These are phyloP conservation scores for Didymella exigua DNA, from an alignment of 2,329 filamentous ascomycete species.

Conservation along the genomic window DNA sequence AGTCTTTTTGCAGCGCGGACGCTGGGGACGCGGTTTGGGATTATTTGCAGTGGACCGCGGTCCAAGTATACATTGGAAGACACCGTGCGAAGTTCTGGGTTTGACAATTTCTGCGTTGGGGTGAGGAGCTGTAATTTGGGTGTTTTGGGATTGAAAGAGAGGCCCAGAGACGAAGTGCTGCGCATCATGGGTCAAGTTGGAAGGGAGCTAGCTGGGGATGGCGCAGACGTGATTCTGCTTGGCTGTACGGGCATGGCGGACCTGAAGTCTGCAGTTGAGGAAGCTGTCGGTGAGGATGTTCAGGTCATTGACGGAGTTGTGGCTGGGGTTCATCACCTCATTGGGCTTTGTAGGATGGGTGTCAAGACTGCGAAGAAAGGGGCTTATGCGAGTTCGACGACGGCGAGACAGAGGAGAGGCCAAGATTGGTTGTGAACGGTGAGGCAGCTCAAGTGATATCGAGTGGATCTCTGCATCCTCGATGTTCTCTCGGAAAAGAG, in stretches of 20 bases:
- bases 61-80: slow-evolving; percentile 51
- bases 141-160: slow-evolving; percentile 54
- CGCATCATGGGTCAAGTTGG: slow-evolving; percentile 49
- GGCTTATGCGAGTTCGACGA: slow-evolving; percentile 49
- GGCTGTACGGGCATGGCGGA: slow-evolving; percentile 59
- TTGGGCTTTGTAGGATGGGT: slow-evolving; percentile 54
- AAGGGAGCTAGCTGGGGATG: slow-evolving; percentile 48
- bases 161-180: slow-evolving; percentile 49
- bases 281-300: slow-evolving; percentile 53
- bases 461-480: neutral
- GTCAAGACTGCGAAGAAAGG: slow-evolving; percentile 55
- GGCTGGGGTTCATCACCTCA: slow-evolving; percentile 55
- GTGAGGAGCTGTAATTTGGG: slow-evolving; percentile 51
- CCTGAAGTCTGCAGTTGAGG: slow-evolving; percentile 54
- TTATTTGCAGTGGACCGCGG: slow-evolving; percentile 51
- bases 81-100: slow-evolving; percentile 50
- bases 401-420: slow-evolving; percentile 30
- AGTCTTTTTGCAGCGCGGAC: slow-evolving; percentile 57
- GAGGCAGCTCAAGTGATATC: neutral
- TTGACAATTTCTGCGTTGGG: slow-evolving; percentile 52
- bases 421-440: slow-evolving; percentile 43
- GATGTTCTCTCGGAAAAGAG: too few species aligned
- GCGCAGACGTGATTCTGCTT: slow-evolving; percentile 52
- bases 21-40: slow-evolving; percentile 55
- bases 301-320: slow-evolving; percentile 60